Base-by-base conservation (phyloP, 371 early-diverging fungal species). In the Rhizopus stolonifer region DNA sequence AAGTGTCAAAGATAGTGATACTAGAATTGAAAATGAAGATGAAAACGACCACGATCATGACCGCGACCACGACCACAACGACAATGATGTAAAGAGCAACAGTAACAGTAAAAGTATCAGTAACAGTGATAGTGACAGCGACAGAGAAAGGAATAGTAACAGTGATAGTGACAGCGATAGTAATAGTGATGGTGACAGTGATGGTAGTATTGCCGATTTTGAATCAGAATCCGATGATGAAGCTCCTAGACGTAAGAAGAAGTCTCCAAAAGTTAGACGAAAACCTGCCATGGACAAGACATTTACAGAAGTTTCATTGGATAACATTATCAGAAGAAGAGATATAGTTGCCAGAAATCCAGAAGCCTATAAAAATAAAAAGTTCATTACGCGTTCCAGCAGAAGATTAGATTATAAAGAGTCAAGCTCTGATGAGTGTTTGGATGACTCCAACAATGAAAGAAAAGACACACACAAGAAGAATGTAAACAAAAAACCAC, bases 241-340 rank as follows among this genome's bases (percentile, higher is more conserved):
- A 5, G n/a, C 11, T n/a, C 36, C n/a, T 36, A 36, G 13, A 36
- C 1, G 15, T n/a, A 36, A 36, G n/a, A 36, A 36, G 36, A 1
- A 8, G 36, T 2, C 36, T 6, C 10, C 10, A 36, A 36, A 15
- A 36, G 6, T 11, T 29, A 9, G 36, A 2, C 13, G 36, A 36
- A n/a, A 36, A 15, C 7, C 1, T 8, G 10, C 8, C 8, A 42
- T 42, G 1, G 42, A 42, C 15, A 42, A 21, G 22, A 21, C 10
- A 9, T 42, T 42, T 21, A 13, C 21, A 18, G 9, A 42, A 17
- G 42, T 42, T 10, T 42, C 42, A 1, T 42, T 42, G 19, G 5
- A 18, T 5, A 42, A 42, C 19, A 42, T 42, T 21, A 42, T 42
- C 10, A 42, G 42, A 42, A 18, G 42, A 42, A 42, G 42, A 21